Evolutionary conservation across 208 protist species (phyloP), one percentile per base, ranked within the genome.

Genomic region (Leishmania tarentolae): DNA sequence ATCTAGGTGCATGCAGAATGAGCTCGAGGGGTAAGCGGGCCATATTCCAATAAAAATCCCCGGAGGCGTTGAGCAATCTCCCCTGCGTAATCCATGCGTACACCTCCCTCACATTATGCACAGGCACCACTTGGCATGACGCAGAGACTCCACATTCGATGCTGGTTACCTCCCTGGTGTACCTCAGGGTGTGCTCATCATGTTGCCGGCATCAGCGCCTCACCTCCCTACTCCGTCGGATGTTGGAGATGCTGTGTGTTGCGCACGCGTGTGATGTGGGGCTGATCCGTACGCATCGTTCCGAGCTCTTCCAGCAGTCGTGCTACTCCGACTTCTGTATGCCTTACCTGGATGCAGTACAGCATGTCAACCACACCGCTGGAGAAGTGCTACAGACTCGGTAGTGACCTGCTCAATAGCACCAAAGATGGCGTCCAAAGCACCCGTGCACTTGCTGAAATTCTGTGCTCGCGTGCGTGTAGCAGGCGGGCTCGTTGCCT

Each of bases 401-500:
- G 57, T 31, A 2, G 57, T 35, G 76, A 40, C 19, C 21, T 44
- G 31, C 24, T 44, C 63, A 31, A 50, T 2, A 50, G 35, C 50
- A 66, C 68, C 46, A 46, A 46, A 37, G 17, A 74, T 44, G 42
- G 47, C 31, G 76, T 31, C 66, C 9, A 80, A 66, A 13, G 76
- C 66, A 1, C 73, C 65, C 37, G 66, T 21, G 76, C 76, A 71
- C 35, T 37, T 37, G 52, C 76, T 80, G 35, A 24, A 80, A 13
- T 7, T 63, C 76, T 52, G 9, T 2, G 50, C 76, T 52, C 50
- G 65, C 44, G 5, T 13, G 47, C 31, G 70, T 28, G 76, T 47
- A 71, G 31, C 76, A 66, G 50, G 66, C 13, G 35, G 74, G 9
- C n/a, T 21, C 73, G 59, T 44, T 65, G 66, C 76, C 37, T 65